These are phyloP conservation scores for Colletotrichum somersetense DNA, from an alignment of 2,329 filamentous ascomycete genomes.

Conservation along the genomic window DNA sequence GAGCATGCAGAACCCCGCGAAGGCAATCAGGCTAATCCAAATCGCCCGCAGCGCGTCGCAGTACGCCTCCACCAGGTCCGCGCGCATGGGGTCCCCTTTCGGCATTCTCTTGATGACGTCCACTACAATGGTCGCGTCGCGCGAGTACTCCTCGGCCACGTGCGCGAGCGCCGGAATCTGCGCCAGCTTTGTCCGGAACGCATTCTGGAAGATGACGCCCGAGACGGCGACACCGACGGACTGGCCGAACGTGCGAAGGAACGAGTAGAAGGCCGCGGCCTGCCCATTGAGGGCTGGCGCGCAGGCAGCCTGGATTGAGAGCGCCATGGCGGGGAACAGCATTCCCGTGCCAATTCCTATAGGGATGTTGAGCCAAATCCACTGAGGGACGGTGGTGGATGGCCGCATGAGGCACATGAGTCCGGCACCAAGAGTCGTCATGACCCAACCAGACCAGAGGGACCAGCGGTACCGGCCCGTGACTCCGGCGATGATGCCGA, in stretches of 20 bases:
- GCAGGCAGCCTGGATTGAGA: constrained; percentile 73
- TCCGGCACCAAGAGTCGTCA: constrained; percentile 70
- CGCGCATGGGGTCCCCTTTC: constrained; percentile 40
- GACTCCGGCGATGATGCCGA: constrained; percentile 66
- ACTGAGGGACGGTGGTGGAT: constrained; percentile 63
- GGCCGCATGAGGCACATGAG: constrained; percentile 62
- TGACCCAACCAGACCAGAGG: constrained; percentile 71
- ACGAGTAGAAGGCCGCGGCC: constrained; percentile 75
- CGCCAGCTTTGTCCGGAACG: constrained; percentile 64
- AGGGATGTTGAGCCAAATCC: constrained; percentile 72
- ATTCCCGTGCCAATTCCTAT: constrained; percentile 73
- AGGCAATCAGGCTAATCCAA: constrained; percentile 50
- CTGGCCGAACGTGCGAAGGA: constrained; percentile 75
- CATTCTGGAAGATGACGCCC: constrained; percentile 78
- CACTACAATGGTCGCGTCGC: constrained; percentile 70
- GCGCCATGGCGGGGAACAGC: constrained; percentile 73
- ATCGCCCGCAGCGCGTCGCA: constrained; percentile 50
- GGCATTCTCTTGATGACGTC: constrained; percentile 67
- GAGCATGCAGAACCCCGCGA: constrained; percentile 49
- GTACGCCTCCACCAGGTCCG: constrained; percentile 49
- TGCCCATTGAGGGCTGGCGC: constrained; percentile 61
- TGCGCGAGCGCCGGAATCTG: constrained; percentile 60
- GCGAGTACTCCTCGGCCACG: constrained; percentile 60
- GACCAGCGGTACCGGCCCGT: constrained; percentile 72
- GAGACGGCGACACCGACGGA: constrained; percentile 75